phyloP scores from a whole-genome alignment of 768 basidiomycete species.

The Chiua virens region DNA sequence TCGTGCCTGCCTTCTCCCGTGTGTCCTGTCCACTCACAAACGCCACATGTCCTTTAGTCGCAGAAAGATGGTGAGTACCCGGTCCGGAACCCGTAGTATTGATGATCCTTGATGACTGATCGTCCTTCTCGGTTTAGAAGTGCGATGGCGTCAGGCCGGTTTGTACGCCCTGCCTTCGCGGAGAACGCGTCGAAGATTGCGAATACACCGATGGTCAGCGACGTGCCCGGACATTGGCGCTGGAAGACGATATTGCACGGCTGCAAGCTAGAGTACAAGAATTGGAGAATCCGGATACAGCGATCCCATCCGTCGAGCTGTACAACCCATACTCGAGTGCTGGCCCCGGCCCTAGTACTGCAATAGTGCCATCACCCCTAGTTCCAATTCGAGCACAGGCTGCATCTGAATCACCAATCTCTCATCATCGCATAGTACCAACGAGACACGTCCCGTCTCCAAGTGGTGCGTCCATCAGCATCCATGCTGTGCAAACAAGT shows the following conservation, averaged over 20 bases:
- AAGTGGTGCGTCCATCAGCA: not conserved
- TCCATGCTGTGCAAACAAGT: no score
- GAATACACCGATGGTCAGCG: slow-evolving; percentile 68
- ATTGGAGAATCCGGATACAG: slow-evolving; percentile 52
- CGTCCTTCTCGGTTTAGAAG: slow-evolving; percentile 40
- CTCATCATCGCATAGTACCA: not conserved
- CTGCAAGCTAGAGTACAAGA: slow-evolving; percentile 58
- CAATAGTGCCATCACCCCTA: not conserved
- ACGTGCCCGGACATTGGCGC: slow-evolving; percentile 55
- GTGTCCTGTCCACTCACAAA: not conserved
- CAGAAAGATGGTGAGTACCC: slow-evolving; percentile 45
- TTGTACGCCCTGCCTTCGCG: slow-evolving; percentile 61
- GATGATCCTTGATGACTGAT: not conserved
- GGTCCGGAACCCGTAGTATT: no score
- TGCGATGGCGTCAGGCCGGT: slow-evolving; percentile 66
- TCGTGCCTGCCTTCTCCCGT: not conserved
- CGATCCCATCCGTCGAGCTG: slow-evolving; percentile 47
- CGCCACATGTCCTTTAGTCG: slow-evolving; percentile 31
- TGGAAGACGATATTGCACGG: slow-evolving; percentile 59
- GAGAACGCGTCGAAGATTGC: slow-evolving; percentile 64
- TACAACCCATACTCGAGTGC: slow-evolving; percentile 46
- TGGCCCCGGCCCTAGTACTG: not conserved
- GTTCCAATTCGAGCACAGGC: not conserved
- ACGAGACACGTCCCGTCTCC: not conserved
- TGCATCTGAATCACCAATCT: not conserved